Conservation (phyloP, 2,329 filamentous ascomycete species). For the Cercospora brassicicola region DNA sequence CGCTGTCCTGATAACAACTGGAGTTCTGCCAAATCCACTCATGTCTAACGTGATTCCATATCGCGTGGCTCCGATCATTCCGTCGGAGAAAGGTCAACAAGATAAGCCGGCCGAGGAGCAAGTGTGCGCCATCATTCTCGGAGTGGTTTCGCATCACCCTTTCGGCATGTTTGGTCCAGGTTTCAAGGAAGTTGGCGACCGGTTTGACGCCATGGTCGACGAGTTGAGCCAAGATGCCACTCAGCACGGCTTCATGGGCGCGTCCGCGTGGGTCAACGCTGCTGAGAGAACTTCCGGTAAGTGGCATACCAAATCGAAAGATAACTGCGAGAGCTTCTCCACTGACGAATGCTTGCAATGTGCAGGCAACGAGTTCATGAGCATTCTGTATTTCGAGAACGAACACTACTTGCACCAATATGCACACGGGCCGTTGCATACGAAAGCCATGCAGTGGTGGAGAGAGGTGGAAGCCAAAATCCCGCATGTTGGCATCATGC, state of each 20-base stretch:
- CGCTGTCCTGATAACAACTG: conserved; percentile 35
- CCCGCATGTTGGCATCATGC: conserved; percentile 21
- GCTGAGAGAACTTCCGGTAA: neutral
- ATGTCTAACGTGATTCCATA: conserved; percentile 35
- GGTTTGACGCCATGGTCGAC: conserved; percentile 16
- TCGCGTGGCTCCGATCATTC: conserved; percentile 19
- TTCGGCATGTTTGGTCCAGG: conserved; percentile 25
- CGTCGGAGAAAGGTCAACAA: conserved; percentile 19
- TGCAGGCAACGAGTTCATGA: conserved; percentile 17
- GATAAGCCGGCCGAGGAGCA: conserved; percentile 9
- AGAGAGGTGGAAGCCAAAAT: neutral
- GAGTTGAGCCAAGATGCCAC: conserved; percentile 17
- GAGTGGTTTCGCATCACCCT: conserved; percentile 22
- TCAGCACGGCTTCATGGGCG: conserved; percentile 18
- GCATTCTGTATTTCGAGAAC: conserved; percentile 22
- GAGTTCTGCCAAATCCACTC: conserved; percentile 37
- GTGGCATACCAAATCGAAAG: neutral
- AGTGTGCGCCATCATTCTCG: conserved; percentile 21
- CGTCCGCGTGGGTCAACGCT: neutral
- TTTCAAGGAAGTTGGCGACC: conserved; percentile 20
- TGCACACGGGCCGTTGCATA: conserved; percentile 21
- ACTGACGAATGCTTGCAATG: conserved; percentile 8
- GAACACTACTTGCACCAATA: conserved; percentile 20
- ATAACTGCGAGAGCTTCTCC: neutral
- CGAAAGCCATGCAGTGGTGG: conserved; percentile 23